Evolutionary conservation across 768 basidiomycete species (phyloP), one percentile per base, ranked within the genome.

Genomic region (Gloeopeniophorella convolvens): DNA sequence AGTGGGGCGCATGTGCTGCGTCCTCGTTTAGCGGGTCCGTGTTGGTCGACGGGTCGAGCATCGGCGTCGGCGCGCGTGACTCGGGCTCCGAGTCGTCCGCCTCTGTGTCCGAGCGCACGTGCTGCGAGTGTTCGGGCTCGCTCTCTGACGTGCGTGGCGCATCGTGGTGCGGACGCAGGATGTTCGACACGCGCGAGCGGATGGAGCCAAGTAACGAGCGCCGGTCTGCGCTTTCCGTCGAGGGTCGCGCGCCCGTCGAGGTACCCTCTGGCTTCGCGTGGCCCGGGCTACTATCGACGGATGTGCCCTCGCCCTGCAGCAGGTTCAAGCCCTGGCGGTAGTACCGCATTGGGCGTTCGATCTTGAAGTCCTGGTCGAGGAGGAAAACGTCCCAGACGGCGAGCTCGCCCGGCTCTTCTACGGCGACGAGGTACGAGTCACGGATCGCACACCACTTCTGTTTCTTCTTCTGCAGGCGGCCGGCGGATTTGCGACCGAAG

Each of bases 321-420:
- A 93, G 68, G 56, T 82, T 80, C 26, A 97, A 68, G 4, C 90
- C 89, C 59, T 89, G 85, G 13, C 93, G 82, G 62, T 93, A 92
- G 58, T 87, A 86, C 30, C 95, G 77, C 62, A 80, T 85, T 1
- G 95, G 95, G n/a, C 89, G 80, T 61, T 92, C 82, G 46, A 98
- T 91, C 44, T 75, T 73, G 63, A 99, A 98, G 62, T 92, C 85
- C 0, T 78, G 68, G 63, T 98, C 95, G 44, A 98, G 70, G 33
- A 97, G 73, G 68, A 99, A 95, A 11, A 97, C 93, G 51, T 98
- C 95, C 80, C 86, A 90, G 32, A 96, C 70, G n/a, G 70, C 71
- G n/a, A 85, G 71, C 88, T 94, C 84, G 52, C 89, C 92, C 11
- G 88, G 85, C 59, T 96, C 91, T 54, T 87, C 80, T 20, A 91